Conservation (phyloP, 345 rosid species). For the Cochlearia excelsa region DNA sequence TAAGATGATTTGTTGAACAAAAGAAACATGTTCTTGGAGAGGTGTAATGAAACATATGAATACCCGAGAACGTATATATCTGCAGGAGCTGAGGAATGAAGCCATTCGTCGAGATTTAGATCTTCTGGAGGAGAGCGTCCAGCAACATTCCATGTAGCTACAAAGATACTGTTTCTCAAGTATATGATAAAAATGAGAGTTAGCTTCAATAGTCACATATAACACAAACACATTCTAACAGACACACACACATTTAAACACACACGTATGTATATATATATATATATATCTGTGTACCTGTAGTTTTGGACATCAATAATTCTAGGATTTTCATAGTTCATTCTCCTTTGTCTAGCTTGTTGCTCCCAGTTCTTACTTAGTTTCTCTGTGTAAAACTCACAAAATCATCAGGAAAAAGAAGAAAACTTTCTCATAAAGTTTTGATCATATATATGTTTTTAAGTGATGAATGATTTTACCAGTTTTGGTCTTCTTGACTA, state of each 20-base stretch:
- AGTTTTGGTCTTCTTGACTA: slow-evolving; percentile 83
- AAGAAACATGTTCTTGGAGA: slow-evolving; percentile 10
- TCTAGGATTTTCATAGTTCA: slow-evolving; percentile 92
- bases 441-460: slow-evolving; percentile 17
- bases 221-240: neutral
- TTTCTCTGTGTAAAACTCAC: slow-evolving; percentile 56
- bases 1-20: slow-evolving; percentile 7
- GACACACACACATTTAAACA: neutral
- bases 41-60: slow-evolving; percentile 5
- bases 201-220: neutral
- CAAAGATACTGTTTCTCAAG: slow-evolving; percentile 68
- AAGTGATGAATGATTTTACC: slow-evolving; percentile 40
- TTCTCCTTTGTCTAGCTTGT: slow-evolving; percentile 61
- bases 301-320: slow-evolving; percentile 93
- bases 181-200: slow-evolving; percentile 5
- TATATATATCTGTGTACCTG: slow-evolving; percentile 43
- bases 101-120: slow-evolving; percentile 91
- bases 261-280: neutral
- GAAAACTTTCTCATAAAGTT: neutral
- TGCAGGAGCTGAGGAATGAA: slow-evolving; percentile 93
- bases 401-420: slow-evolving; percentile 4
- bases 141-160: slow-evolving; percentile 95
- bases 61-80: slow-evolving; percentile 97
- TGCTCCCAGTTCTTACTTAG: slow-evolving; percentile 65
- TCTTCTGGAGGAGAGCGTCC: slow-evolving; percentile 88